Evolutionary conservation across 768 basidiomycete genomes (phyloP).

Genomic region (Kwoniella bestiolae): DNA sequence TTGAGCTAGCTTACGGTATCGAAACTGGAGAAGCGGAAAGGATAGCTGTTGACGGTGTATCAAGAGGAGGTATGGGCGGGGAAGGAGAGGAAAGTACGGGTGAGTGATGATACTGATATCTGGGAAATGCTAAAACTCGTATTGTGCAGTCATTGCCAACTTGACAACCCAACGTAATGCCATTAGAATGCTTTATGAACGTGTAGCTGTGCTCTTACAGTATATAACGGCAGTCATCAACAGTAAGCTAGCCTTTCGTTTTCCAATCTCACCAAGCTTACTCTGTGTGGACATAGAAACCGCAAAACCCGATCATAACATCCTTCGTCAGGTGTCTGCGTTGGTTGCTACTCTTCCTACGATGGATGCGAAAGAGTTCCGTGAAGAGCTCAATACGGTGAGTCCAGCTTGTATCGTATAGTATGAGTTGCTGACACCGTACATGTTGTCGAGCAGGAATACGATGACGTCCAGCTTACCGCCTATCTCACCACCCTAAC

Average conservation of each 20-base stretch:
- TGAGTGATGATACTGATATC: conserved; percentile 58
- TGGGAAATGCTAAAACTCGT: background rate
- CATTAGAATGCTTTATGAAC: conserved; percentile 93
- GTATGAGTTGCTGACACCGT: conserved; percentile 11
- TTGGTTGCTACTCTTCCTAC: conserved; percentile 86
- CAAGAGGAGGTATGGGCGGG: conserved; percentile 64
- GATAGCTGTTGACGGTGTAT: conserved; percentile 96
- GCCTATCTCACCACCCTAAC: conserved; percentile 85
- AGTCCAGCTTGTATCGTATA: conserved; percentile 33
- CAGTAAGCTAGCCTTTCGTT: conserved; percentile 61
- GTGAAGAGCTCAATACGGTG: conserved; percentile 87
- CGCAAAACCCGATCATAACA: conserved; percentile 75
- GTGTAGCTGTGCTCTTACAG: conserved; percentile 80
- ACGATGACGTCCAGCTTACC: conserved; percentile 91
- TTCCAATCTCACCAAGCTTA: background rate
- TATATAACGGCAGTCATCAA: conserved; percentile 79
- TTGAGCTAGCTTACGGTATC: conserved; percentile 82
- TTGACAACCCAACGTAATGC: conserved; percentile 90
- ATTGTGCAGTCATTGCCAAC: conserved; percentile 78
- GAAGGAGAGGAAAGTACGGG: conserved; percentile 74
- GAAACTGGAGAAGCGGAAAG: conserved; percentile 99
- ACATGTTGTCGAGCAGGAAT: conserved; percentile 67
- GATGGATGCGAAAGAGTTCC: conserved; percentile 78
- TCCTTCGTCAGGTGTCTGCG: conserved; percentile 81
- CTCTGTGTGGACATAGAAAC: conserved; percentile 62